Base-by-base conservation (phyloP, 345 rosid species). In the Geranium brycei region DNA sequence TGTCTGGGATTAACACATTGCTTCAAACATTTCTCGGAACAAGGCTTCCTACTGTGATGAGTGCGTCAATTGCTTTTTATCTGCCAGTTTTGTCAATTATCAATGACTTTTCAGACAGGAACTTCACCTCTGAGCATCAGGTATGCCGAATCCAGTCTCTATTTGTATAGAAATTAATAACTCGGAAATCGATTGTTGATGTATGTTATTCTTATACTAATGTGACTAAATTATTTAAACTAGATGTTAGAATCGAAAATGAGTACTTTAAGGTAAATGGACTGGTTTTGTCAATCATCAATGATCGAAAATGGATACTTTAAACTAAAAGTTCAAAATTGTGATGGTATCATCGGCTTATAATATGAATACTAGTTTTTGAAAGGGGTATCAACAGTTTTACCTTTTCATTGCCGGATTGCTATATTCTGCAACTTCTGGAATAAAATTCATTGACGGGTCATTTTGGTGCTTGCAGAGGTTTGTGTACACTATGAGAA, bases 1-100 rank as follows among this genome's bases (percentile, higher is more conserved):
- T 95, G 99, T 79, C 95, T 0, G 97, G 89, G 12, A 65, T 95
- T 14, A 91, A 95, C 76, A 91, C 99, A 5, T 80, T 88, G 77
- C 78, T 95, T 64, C 99, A 95, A 63, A 91, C 99, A 2, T 73
- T 88, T 28, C 19, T 85, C n/a, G 99, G 99, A 55, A 80, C 95
- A 59, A 81, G 99, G 77, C 92, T 93, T 77, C 99, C 99, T 2
- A 80, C 95, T 0, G 95, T 93, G 78, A 93, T 93, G 99, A 86
- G 95, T 19, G 89, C 87, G 59, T 91, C 99, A 3, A 64, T 80
- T 41, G 99, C 97, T 0, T 93, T 80, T 73, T 75, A 63, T 47
- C 71, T 93, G 38, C 91, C 99, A 0, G 87, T 93, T 17, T 61
- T 87, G 67, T 87, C 99, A 2, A 88, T 88, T 69, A 82, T 91